These are phyloP conservation scores for Plasmodium gonderi DNA, from an alignment of 169 alveolate species.

Conservation along the genomic window DNA sequence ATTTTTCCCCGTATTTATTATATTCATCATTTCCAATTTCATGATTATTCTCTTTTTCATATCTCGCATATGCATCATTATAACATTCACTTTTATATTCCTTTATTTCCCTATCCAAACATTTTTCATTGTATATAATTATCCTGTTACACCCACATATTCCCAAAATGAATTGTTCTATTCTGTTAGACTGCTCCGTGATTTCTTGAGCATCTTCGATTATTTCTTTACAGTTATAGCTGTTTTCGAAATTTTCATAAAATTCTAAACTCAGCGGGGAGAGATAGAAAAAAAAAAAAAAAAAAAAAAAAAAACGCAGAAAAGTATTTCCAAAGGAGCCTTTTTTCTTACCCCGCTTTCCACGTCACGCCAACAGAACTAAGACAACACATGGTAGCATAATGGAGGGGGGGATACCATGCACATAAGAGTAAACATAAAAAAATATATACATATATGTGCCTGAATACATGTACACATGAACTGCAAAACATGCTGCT, in stretches of 20 bases:
- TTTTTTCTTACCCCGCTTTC: neutral
- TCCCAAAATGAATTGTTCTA: slow-evolving; percentile 69
- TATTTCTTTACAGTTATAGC: slow-evolving; percentile 46
- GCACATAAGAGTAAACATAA: no score
- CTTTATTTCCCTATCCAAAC: neutral
- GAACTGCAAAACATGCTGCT: neutral
- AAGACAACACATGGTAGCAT: no score
- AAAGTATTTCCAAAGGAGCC: neutral
- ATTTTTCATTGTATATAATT: slow-evolving; percentile 60
- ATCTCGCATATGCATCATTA: neutral
- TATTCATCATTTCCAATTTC: neutral
- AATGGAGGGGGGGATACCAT: no score
- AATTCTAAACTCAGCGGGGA: slow-evolving; percentile 18
- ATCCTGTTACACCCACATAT: slow-evolving; percentile 55
- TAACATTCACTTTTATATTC: slow-evolving; percentile 28
- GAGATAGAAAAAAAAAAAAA: neutral
- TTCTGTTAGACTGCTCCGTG: slow-evolving; percentile 12
- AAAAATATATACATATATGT: neutral
- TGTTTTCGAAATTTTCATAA: slow-evolving; percentile 1
- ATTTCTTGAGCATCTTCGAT: slow-evolving; percentile 16
- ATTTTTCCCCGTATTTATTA: neutral
- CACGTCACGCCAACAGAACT: no score
- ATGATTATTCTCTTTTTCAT: slow-evolving; percentile 1
- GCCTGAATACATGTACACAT: neutral
- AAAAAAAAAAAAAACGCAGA: neutral